Evolutionary conservation across 495 filamentous ascomycete genomes (phyloP).

Genomic region (Saxispiralis lemnorum): DNA sequence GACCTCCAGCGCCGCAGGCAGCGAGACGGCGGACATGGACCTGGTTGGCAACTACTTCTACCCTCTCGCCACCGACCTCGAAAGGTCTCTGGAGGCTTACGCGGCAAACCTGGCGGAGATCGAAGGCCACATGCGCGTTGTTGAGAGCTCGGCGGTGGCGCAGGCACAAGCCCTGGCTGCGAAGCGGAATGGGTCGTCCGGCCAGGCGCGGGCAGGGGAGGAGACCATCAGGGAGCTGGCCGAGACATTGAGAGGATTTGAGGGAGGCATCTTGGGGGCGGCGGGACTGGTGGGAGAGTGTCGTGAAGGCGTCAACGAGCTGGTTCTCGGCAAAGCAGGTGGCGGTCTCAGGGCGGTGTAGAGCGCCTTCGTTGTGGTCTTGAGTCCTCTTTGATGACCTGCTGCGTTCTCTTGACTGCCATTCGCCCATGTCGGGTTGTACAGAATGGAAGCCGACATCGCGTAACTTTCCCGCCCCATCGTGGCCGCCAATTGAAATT

Average conservation of each 20-base stretch:
- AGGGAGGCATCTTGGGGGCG: conserved; percentile 11
- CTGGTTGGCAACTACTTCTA: conserved; percentile 59
- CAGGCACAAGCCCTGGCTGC: conserved; percentile 45
- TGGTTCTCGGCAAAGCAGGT: conserved; percentile 11
- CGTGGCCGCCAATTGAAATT: too few species aligned
- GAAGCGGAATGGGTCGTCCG: conserved; percentile 1
- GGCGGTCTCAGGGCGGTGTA: too few species aligned
- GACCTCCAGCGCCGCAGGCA: conserved; percentile 21
- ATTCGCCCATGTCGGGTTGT: too few species aligned
- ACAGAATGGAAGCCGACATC: too few species aligned
- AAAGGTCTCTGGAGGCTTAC: conserved; percentile 45
- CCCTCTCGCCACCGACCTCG: conserved; percentile 53
- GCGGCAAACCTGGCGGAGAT: conserved; percentile 58
- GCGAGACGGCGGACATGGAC: conserved; percentile 36
- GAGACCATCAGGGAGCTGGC: conserved; percentile 14
- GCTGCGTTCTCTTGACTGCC: too few species aligned
- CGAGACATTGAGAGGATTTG: conserved; percentile 13
- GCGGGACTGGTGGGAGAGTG: conserved; percentile 14
- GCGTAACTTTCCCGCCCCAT: too few species aligned
- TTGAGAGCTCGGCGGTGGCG: conserved; percentile 50
- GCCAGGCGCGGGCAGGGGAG: conserved; percentile 1
- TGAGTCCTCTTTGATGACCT: too few species aligned
- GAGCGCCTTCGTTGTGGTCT: too few species aligned
- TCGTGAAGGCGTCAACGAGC: conserved; percentile 16
- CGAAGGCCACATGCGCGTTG: conserved; percentile 59